These are phyloP conservation scores for Botrytis sinoallii DNA, from an alignment of 2,329 filamentous ascomycete species.

Conservation along the genomic window DNA sequence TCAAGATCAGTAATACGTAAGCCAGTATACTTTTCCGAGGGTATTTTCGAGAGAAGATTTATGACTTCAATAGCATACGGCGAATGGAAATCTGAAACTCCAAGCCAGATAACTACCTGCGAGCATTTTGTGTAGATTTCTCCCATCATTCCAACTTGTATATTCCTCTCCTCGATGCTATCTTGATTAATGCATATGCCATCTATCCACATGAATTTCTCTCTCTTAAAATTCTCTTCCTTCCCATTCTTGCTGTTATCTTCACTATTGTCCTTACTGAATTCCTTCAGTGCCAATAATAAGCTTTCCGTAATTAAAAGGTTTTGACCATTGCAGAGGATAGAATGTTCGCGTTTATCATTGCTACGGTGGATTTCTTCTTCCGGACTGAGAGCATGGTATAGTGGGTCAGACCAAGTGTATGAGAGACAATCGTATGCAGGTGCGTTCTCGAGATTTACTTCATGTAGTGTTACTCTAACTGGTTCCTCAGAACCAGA, in stretches of 20 bases:
- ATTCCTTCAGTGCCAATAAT: background rate
- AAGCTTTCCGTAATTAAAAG: conserved; percentile 4
- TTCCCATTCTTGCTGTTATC: background rate
- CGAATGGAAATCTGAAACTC: conserved; percentile 12
- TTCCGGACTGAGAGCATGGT: conserved; percentile 5
- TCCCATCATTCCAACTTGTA: conserved; percentile 23
- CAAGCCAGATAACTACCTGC: conserved; percentile 23
- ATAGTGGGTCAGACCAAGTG: conserved; percentile 19
- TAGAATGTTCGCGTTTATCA: background rate
- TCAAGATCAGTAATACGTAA: conserved; percentile 13
- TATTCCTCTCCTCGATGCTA: conserved; percentile 13
- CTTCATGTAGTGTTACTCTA: conserved; percentile 1
- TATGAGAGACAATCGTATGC: conserved; percentile 20
- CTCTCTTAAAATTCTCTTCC: background rate
- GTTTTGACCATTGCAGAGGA: conserved; percentile 1
- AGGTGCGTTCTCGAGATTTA: background rate
- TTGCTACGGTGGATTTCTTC: conserved; percentile 3
- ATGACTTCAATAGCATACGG: conserved; percentile 15
- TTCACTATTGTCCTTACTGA: background rate
- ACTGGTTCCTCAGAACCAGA: conserved; percentile 7
- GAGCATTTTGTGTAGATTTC: conserved; percentile 19
- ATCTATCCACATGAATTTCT: conserved; percentile 23
- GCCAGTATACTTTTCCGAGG: background rate
- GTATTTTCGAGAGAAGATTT: background rate
- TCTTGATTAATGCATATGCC: conserved; percentile 25